A percentile compares a stretch with the other conserved stretches of the same genome.
These are phyloP conservation scores for Saccharomycopsis schoenii DNA, from an alignment of 805 yeast genomes.

Conservation along the genomic window DNA sequence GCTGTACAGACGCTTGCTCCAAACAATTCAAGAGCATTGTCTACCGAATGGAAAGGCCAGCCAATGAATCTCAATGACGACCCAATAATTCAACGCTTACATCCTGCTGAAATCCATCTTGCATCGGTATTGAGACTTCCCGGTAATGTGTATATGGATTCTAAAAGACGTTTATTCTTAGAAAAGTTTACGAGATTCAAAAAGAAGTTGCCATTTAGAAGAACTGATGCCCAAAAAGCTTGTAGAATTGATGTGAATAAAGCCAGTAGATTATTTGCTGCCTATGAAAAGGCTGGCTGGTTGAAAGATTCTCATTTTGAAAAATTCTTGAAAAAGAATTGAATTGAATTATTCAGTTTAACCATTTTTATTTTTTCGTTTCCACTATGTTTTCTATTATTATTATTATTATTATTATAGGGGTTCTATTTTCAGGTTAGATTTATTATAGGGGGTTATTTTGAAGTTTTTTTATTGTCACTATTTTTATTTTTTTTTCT, in stretches of 20 bases:
- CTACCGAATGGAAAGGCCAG: conserved; percentile 97
- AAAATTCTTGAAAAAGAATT: conserved; percentile 24
- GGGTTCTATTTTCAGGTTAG: no score
- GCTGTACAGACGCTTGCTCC: conserved; percentile 44
- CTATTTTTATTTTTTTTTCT: neutral
- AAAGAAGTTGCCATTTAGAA: conserved; percentile 69
- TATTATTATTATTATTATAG: neutral
- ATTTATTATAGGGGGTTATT: neutral
- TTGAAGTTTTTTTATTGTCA: neutral
- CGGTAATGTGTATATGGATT: conserved; percentile 69
- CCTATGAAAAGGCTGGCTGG: conserved; percentile 90
- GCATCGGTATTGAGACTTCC: conserved; percentile 90
- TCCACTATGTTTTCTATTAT: neutral
- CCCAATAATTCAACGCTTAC: conserved; percentile 62
- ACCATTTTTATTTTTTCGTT: neutral
- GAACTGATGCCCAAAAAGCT: conserved; percentile 97
- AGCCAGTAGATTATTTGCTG: conserved; percentile 83
- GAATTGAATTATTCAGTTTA: neutral
- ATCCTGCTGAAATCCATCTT: conserved; percentile 81
- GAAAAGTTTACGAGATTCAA: conserved; percentile 77
- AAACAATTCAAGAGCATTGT: conserved; percentile 57
- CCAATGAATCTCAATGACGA: conserved; percentile 84
- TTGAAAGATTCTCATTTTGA: conserved; percentile 65
- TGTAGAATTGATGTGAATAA: conserved; percentile 95
- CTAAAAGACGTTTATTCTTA: conserved; percentile 74